Conservation (phyloP, 129 eudicot species). For the Pittosporum tobira region DNA sequence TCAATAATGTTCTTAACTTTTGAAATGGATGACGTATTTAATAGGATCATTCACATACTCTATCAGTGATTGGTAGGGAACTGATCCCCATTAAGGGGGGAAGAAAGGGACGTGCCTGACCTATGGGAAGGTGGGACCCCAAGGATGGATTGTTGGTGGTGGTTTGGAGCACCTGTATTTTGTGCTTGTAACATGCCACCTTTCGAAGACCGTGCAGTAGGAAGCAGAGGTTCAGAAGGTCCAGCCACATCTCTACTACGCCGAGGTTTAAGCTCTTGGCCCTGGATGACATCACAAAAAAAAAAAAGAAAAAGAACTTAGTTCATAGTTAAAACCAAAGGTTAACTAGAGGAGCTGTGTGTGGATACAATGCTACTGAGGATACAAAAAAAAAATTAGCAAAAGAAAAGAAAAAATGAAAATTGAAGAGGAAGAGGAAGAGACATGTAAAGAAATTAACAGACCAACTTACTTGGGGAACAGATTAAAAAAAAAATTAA, state of each 20-base stretch:
- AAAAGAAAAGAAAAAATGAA: too few species aligned
- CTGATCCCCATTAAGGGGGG: conserved; percentile 12
- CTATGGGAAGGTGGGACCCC: conserved; percentile 1
- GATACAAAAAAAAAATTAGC: too few species aligned
- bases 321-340: too few species aligned
- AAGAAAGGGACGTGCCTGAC: conserved; percentile 12
- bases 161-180: conserved; percentile 16
- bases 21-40: too few species aligned
- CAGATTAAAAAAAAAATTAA: too few species aligned
- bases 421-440: too few species aligned
- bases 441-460: too few species aligned
- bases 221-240: conserved; percentile 14
- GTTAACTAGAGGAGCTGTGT: too few species aligned
- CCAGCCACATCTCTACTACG: conserved; percentile 1
- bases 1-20: too few species aligned
- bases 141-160: conserved; percentile 13
- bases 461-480: too few species aligned
- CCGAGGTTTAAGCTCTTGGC: conserved; percentile 20
- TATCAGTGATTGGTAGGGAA: neutral
- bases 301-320: too few species aligned
- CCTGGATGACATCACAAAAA: conserved; percentile 26
- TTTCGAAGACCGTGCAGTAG: conserved; percentile 11
- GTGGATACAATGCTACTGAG: too few species aligned
- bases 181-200: conserved; percentile 10
- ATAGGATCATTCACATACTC: neutral